phyloP scores from a whole-genome alignment of 352 stramenopile genomes.

The Phytophthora brassicae region DNA sequence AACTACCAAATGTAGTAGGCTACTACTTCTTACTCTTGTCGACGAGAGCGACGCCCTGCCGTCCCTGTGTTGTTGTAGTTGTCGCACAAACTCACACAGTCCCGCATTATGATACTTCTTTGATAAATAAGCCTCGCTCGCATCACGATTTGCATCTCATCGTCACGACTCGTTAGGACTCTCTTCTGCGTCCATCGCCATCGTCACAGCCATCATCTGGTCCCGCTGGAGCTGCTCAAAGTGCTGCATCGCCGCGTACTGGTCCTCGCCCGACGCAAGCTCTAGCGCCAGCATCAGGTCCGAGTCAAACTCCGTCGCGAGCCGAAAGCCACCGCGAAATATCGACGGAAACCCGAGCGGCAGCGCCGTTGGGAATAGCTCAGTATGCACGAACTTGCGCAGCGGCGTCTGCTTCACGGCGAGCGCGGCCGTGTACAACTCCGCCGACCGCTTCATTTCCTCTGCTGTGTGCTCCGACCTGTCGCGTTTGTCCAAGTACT shows the following conservation, averaged over 20 bases:
- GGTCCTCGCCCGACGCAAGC: slow-evolving; percentile 59
- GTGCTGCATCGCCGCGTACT: slow-evolving; percentile 64
- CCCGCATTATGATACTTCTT: slow-evolving; percentile 33
- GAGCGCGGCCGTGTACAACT: slow-evolving; percentile 47
- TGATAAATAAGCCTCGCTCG: slow-evolving; percentile 47
- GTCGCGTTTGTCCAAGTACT: slow-evolving; percentile 74
- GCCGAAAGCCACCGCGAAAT: slow-evolving; percentile 35
- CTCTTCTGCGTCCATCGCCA: slow-evolving; percentile 55
- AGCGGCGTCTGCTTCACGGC: slow-evolving; percentile 51
- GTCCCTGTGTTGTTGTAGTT: slow-evolving; percentile 1
- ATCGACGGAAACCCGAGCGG: slow-evolving; percentile 53
- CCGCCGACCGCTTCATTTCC: slow-evolving; percentile 49
- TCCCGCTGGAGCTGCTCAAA: slow-evolving; percentile 60
- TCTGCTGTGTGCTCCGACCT: slow-evolving; percentile 41
- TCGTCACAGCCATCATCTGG: slow-evolving; percentile 50
- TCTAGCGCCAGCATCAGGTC: slow-evolving; percentile 70
- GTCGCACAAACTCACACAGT: background rate
- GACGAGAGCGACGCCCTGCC: slow-evolving; percentile 16
- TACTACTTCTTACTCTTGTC: slow-evolving; percentile 22
- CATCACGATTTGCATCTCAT: slow-evolving; percentile 15
- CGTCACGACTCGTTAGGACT: slow-evolving; percentile 49
- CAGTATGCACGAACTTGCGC: slow-evolving; percentile 53
- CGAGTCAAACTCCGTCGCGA: slow-evolving; percentile 53
- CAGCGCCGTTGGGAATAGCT: slow-evolving; percentile 54
- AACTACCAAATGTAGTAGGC: no score